Conservation (phyloP, 1,284 basidiomycete species). For the Naganishia sp. region DNA sequence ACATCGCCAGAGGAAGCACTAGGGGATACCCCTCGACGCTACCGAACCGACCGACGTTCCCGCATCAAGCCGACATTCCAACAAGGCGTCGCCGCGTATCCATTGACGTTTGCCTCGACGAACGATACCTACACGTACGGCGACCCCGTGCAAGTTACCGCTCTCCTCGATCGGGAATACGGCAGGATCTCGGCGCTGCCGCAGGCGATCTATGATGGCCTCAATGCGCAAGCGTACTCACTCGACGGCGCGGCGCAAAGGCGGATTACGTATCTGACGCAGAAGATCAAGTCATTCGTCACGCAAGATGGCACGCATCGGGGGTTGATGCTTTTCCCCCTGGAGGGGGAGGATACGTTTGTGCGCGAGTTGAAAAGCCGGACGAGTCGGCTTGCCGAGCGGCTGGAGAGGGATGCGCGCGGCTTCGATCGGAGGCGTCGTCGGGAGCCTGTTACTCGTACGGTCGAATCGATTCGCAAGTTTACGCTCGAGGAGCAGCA, state of each 20-base stretch:
- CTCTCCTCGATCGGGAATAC: constrained; percentile 8
- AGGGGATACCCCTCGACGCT: no score
- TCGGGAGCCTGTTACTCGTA: no score
- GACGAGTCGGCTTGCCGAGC: background rate
- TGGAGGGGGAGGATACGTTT: background rate
- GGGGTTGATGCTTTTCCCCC: background rate
- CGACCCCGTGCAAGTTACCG: background rate
- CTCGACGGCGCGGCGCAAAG: background rate
- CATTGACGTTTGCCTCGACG: constrained; percentile 12
- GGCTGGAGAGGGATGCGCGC: background rate
- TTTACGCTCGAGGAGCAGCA: constrained; percentile 5
- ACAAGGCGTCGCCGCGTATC: constrained; percentile 10
- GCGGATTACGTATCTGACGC: background rate
- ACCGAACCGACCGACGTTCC: no score
- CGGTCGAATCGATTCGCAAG: background rate
- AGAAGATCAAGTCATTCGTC: background rate
- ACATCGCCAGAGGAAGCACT: no score
- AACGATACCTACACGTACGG: constrained; percentile 11
- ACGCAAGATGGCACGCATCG: background rate
- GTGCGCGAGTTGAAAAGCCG: background rate
- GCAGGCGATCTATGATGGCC: background rate
- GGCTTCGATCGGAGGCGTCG: background rate
- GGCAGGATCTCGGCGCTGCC: background rate
- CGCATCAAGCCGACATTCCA: background rate
- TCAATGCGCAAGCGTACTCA: background rate